phyloP scores from a whole-genome alignment of 805 yeast genomes.

The Dipodascus albidus region DNA sequence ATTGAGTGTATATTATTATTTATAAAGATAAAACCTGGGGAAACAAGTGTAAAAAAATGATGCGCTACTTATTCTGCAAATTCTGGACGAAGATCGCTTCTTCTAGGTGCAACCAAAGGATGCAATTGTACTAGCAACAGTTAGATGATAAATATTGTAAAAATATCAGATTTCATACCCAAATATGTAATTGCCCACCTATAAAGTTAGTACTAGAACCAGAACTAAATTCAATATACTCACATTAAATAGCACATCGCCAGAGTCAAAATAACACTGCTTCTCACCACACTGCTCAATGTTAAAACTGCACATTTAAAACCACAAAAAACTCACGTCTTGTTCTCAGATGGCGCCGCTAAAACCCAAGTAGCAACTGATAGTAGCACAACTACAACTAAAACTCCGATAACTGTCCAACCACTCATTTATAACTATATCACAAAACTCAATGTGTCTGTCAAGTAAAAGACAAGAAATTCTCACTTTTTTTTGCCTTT shows the following conservation, averaged over 20 bases:
- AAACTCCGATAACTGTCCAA: conserved; percentile 58
- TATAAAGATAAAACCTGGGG: background rate
- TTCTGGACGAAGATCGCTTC: conserved; percentile 86
- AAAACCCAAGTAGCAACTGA: conserved; percentile 68
- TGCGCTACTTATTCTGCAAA: conserved; percentile 27
- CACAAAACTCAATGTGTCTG: conserved; percentile 1
- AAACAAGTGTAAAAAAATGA: background rate
- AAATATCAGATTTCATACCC: conserved; percentile 16
- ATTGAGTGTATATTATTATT: conserved; percentile 2
- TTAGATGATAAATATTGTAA: background rate
- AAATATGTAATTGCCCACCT: conserved; percentile 84
- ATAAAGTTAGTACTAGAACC: background rate
- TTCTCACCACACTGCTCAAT: conserved; percentile 42
- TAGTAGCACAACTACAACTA: conserved; percentile 44
- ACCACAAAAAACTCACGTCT: conserved; percentile 40
- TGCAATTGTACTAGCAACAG: conserved; percentile 47
- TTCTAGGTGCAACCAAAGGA: conserved; percentile 82
- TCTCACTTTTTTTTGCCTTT: background rate
- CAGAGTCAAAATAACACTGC: conserved; percentile 53
- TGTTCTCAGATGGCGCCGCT: conserved; percentile 69
- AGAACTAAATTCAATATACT: conserved; percentile 2
- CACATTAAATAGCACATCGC: conserved; percentile 69
- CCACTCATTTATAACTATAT: conserved; percentile 27
- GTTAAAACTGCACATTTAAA: no score
- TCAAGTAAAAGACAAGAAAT: background rate